A percentile compares a stretch with the other conserved stretches of the same genome.
Conservation (phyloP, 352 stramenopile genomes). For the Globisporangium iwayamae region DNA sequence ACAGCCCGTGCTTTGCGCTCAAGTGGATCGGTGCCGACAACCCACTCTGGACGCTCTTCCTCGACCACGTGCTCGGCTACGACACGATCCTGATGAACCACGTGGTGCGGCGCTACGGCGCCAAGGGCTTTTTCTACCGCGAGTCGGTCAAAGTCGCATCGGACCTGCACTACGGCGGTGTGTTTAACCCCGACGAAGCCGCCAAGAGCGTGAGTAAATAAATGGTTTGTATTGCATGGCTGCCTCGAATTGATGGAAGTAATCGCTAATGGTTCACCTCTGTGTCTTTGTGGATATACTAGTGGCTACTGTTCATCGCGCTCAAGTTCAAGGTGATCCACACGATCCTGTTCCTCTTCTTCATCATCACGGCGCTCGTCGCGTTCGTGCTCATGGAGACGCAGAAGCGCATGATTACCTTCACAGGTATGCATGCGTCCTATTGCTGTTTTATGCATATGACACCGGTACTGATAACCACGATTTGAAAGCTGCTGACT, state of each 20-base stretch:
- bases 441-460: not conserved
- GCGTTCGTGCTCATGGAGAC: conserved; percentile 92
- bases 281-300: not conserved
- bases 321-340: conserved; percentile 90
- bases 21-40: conserved; percentile 27
- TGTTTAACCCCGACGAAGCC: conserved; percentile 38
- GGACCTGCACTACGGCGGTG: conserved; percentile 63
- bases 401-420: conserved; percentile 91
- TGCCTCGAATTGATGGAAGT: not conserved
- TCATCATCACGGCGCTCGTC: conserved; percentile 90
- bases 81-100: conserved; percentile 94
- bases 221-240: not conserved
- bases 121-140: conserved; percentile 64
- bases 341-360: conserved; percentile 93
- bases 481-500: not conserved
- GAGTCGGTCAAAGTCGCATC: conserved; percentile 51
- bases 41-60: conserved; percentile 39
- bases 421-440: conserved; percentile 49
- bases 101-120: conserved; percentile 58
- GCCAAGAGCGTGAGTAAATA: conserved; percentile 28
- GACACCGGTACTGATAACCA: not conserved
- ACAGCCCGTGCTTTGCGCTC: conserved; percentile 50
- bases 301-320: conserved; percentile 38
- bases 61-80: conserved; percentile 61
- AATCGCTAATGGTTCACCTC: not conserved